Evolutionary conservation across 106 monocot genomes (phyloP).

Genomic region (Narthecium ossifragum): DNA sequence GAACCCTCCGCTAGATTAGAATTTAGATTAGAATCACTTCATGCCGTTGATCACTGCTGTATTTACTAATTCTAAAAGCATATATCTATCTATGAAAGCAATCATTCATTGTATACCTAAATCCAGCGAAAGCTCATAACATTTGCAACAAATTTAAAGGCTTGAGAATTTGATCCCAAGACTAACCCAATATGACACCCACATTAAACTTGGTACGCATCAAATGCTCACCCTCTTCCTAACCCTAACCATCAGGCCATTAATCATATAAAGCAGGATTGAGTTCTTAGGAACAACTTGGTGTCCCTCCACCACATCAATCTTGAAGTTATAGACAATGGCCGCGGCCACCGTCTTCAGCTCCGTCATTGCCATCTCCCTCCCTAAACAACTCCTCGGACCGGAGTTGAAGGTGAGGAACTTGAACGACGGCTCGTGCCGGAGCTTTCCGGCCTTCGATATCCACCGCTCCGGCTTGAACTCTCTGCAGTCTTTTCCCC

Average conservation of each 20-base stretch:
- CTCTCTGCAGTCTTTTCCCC: conserved; percentile 70
- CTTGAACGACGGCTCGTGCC: conserved; percentile 52
- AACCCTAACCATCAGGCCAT: conserved; percentile 59
- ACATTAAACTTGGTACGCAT: too few relatives aligned
- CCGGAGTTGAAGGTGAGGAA: conserved; percentile 54
- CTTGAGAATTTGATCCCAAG: too few relatives aligned
- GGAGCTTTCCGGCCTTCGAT: conserved; percentile 22
- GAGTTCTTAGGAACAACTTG: conserved; percentile 47
- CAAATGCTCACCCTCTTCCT: conserved; percentile 9
- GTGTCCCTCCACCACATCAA: conserved; percentile 24
- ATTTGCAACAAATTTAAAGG: too few relatives aligned
- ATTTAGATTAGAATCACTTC: too few relatives aligned
- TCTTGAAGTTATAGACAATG: conserved; percentile 25
- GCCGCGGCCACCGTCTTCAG: conserved; percentile 54
- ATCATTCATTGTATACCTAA: too few relatives aligned
- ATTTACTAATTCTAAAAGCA: too few relatives aligned
- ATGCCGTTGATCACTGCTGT: too few relatives aligned
- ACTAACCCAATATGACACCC: too few relatives aligned
- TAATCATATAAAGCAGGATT: conserved; percentile 65
- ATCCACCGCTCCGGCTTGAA: conserved; percentile 81
- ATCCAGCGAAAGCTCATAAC: too few relatives aligned
- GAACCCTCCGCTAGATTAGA: too few relatives aligned
- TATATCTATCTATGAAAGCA: too few relatives aligned
- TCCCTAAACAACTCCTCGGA: conserved; percentile 64
- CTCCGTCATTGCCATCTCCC: conserved; percentile 58